Percentiles rank a stretch among this genome's conserved stretches.
These are phyloP conservation scores for Hawksworthiomyces lignivorus DNA, from an alignment of 2,329 filamentous ascomycete genomes.

Conservation along the genomic window DNA sequence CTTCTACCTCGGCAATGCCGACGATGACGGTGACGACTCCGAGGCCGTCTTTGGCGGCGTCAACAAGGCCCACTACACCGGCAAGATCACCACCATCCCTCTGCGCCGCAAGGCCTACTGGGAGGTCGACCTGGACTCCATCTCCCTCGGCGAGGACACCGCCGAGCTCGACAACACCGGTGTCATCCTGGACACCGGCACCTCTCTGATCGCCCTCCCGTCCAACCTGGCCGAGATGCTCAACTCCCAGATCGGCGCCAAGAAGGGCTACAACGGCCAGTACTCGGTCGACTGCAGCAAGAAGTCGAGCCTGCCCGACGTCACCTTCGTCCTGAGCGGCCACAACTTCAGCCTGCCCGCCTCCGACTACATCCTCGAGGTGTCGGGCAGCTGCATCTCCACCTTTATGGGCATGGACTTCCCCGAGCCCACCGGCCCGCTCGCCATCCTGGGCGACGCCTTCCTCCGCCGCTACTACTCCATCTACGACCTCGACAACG, in stretches of 20 bases:
- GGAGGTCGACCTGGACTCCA: conserved; percentile 94
- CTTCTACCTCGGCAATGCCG: conserved; percentile 83
- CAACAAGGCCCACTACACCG: conserved; percentile 70
- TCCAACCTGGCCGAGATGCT: conserved; percentile 86
- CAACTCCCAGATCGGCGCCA: conserved; percentile 95
- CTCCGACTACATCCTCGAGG: conserved; percentile 92
- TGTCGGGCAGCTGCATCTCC: conserved; percentile 92
- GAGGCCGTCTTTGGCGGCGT: conserved; percentile 87
- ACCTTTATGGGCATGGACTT: conserved; percentile 97
- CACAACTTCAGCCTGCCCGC: conserved; percentile 87
- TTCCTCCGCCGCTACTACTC: conserved; percentile 86
- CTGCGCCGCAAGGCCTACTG: conserved; percentile 98
- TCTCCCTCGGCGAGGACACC: conserved; percentile 77
- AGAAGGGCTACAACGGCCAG: conserved; percentile 96
- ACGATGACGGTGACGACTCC: conserved; percentile 62
- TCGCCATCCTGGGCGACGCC: conserved; percentile 89
- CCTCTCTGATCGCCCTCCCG: conserved; percentile 92
- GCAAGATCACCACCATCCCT: conserved; percentile 87
- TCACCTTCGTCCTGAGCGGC: conserved; percentile 83
- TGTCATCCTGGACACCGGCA: conserved; percentile 96
- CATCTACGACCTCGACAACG: conserved; percentile 88
- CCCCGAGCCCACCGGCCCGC: conserved; percentile 77
- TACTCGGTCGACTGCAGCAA: conserved; percentile 87
- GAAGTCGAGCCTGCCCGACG: conserved; percentile 75
- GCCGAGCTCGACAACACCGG: conserved; percentile 91